Evolutionary conservation across 208 protist genomes (phyloP), one percentile per base, ranked within the genome.

Genomic region (Willaertia magna): DNA sequence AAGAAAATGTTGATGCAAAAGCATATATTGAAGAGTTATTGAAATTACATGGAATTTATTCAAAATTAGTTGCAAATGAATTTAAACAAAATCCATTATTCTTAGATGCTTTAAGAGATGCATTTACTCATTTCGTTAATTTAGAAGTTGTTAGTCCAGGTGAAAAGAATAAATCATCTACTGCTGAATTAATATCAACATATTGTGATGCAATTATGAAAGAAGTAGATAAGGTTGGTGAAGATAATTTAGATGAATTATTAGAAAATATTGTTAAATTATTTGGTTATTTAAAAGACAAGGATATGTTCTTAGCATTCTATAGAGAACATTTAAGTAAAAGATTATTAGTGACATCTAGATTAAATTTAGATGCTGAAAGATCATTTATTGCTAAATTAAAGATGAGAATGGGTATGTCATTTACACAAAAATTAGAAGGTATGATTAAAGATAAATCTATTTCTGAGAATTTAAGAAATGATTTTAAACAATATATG

Each of bases 301-400:
- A 95, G 88, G 94, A 96, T 88, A 89, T 96, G 46, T 96, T 96
- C 79, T 90, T 94, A 59, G 90, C 92, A 84, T 96, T 94, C 78
- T 96, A 96, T 87, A 94, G 94, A 85, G 89, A 93, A 85, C 92
- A 95, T 84, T 89, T 96, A 6, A 92, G 93, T n/a, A 95, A 95
- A 86, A 88, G 94, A 47, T 87, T 96, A 39, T 85, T 96, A 18
- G 85, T 93, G 18, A 87, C 84, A 20, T 78, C 90, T 42, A 90
- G 79, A 44, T 87, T 90, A 18, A 91, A 86, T 22, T 91, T 94
- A 52, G 93, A 96, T 87, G 89, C 91, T 26, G 94, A 96, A 85
- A 84, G 91, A 42, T 88, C 49, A 1, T 92, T 96, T 86, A 95
- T 96, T 74, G 81, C 89, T 18, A 94, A 94, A 88, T 86, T 95